Conservation (phyloP, 768 basidiomycete species). For the Rossbeevera mucosa region DNA sequence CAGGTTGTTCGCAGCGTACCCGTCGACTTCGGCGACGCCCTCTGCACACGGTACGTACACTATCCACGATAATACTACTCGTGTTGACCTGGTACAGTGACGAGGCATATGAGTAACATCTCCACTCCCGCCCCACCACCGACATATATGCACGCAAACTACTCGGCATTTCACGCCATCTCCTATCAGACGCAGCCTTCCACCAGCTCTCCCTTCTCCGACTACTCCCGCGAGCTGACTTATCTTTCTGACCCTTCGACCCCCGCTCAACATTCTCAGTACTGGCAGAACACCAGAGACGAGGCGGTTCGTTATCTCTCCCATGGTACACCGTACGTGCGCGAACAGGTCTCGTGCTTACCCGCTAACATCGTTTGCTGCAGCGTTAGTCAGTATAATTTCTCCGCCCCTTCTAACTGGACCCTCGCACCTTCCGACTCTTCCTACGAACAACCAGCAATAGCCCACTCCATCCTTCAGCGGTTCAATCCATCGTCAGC, state of each 20-base stretch:
- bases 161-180: conserved; percentile 21
- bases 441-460: conserved; percentile 49
- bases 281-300: conserved; percentile 62
- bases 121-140: conserved; percentile 56
- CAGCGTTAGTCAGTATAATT: conserved; percentile 26
- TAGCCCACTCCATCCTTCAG: conserved; percentile 65
- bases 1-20: conserved; percentile 60
- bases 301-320: conserved; percentile 59
- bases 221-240: conserved; percentile 59
- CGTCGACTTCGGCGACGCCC: conserved; percentile 74
- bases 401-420: conserved; percentile 40
- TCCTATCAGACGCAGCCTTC: conserved; percentile 30
- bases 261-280: conserved; percentile 45
- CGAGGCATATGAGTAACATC: conserved; percentile 60
- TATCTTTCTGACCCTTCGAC: conserved; percentile 50
- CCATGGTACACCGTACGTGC: conserved; percentile 48
- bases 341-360: not conserved
- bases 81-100: conserved; percentile 41
- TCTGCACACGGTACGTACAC: conserved; percentile 58
- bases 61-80: not conserved
- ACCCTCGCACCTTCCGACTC: conserved; percentile 40
- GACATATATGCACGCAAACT: conserved; percentile 54
- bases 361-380: conserved; percentile 7
- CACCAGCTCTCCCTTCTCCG: conserved; percentile 56
- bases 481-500: conserved; percentile 53